Evolutionary conservation across 2,329 filamentous ascomycete genomes (phyloP).

Genomic region (Cadophora luteo-olivacea): DNA sequence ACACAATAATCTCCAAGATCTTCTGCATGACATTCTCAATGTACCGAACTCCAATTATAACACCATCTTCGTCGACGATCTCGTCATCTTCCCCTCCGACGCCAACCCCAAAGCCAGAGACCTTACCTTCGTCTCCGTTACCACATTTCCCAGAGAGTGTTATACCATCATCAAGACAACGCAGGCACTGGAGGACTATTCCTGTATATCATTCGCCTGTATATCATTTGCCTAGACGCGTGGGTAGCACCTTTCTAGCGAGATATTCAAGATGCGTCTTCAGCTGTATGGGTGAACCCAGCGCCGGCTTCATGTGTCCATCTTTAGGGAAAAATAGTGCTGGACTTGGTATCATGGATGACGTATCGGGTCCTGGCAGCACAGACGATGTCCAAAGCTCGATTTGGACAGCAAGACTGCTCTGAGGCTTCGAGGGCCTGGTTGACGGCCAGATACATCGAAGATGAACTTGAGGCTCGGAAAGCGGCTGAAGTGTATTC

Average conservation of each 20-base stretch:
- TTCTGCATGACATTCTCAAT: slow-evolving; percentile 29
- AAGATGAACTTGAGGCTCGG: slow-evolving; percentile 32
- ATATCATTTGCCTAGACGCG: slow-evolving; percentile 25
- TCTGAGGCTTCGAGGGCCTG: slow-evolving; percentile 27
- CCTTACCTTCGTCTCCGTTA: not conserved
- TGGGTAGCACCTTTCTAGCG: slow-evolving; percentile 23
- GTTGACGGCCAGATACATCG: slow-evolving; percentile 20
- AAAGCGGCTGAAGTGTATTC: not conserved
- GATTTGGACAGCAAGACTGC: slow-evolving; percentile 47
- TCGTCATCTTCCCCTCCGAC: slow-evolving; percentile 4
- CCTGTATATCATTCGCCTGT: no score
- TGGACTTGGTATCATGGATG: not conserved
- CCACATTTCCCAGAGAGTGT: not conserved
- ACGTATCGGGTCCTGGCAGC: not conserved
- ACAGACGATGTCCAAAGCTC: slow-evolving; percentile 52
- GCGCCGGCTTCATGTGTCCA: not conserved
- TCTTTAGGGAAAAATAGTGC: not conserved
- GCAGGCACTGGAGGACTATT: slow-evolving; percentile 29
- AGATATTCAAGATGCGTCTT: slow-evolving; percentile 21
- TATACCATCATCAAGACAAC: slow-evolving; percentile 25
- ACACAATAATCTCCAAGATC: slow-evolving; percentile 24
- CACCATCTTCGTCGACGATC: slow-evolving; percentile 26
- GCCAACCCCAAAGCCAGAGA: slow-evolving; percentile 20
- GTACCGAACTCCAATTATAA: slow-evolving; percentile 29
- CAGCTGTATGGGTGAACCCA: not conserved